phyloP scores from a whole-genome alignment of 2,329 filamentous ascomycete genomes.

The Cladophialophora yegresii region DNA sequence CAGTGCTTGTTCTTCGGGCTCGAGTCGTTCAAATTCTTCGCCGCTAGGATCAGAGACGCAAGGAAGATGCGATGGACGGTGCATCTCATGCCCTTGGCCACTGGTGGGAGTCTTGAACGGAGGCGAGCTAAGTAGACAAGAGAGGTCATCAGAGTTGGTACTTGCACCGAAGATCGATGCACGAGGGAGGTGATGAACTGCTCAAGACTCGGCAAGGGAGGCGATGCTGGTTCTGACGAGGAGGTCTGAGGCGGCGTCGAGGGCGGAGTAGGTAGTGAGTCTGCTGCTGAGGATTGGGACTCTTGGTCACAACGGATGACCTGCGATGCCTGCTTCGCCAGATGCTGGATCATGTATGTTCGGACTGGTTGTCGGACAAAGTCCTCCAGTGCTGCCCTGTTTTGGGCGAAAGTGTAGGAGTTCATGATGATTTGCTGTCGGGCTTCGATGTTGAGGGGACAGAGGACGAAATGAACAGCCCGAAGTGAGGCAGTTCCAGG shows the following conservation, averaged over 20 bases:
- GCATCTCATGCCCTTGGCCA: slow-evolving; percentile 94
- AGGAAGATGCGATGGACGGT: slow-evolving; percentile 98
- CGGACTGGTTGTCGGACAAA: slow-evolving; percentile 53
- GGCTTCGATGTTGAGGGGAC: slow-evolving; percentile 4
- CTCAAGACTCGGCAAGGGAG: slow-evolving; percentile 73
- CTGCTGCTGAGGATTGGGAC: slow-evolving; percentile 48
- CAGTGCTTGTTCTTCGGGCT: slow-evolving; percentile 99
- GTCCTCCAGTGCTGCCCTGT: slow-evolving; percentile 51
- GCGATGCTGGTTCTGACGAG: slow-evolving; percentile 40
- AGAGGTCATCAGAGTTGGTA: slow-evolving; percentile 94
- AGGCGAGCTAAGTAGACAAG: slow-evolving; percentile 89
- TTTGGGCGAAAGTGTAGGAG: slow-evolving; percentile 37
- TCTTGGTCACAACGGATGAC: slow-evolving; percentile 53
- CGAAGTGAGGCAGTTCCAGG: slow-evolving; percentile 23
- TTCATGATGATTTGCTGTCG: slow-evolving; percentile 29
- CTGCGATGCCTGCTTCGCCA: slow-evolving; percentile 50
- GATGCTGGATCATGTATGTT: slow-evolving; percentile 51
- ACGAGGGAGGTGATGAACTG: slow-evolving; percentile 91
- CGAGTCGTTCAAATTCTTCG: slow-evolving; percentile 98
- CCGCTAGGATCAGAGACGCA: slow-evolving; percentile 61
- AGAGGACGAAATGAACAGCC: slow-evolving; percentile 17
- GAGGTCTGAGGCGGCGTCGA: slow-evolving; percentile 58
- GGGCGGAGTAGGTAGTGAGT: slow-evolving; percentile 61
- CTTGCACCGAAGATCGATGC: slow-evolving; percentile 90
- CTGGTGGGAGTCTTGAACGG: slow-evolving; percentile 80